Conservation (phyloP, 345 rosid genomes). For the Eucalyptus tenuipes region DNA sequence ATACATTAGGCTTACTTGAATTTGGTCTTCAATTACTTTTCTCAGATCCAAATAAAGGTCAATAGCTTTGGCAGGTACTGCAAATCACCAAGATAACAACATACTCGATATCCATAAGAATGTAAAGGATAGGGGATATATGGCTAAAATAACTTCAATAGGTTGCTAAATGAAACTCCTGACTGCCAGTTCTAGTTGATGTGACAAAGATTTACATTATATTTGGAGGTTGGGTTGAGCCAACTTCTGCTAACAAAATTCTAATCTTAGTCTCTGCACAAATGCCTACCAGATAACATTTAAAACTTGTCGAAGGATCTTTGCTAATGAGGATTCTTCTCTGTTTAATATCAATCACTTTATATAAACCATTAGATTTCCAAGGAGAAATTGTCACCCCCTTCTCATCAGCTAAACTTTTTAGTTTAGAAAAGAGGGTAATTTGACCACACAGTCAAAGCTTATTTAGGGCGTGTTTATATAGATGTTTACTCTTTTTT, state of each 20-base stretch:
- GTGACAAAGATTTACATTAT: background rate
- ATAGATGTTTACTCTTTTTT: background rate
- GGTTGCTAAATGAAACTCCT: background rate
- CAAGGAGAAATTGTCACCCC: background rate
- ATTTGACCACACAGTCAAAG: background rate
- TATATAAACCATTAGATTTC: background rate
- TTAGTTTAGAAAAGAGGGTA: background rate
- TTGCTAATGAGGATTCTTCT: background rate
- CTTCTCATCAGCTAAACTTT: background rate
- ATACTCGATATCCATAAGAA: background rate
- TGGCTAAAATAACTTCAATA: background rate
- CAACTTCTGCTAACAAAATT: background rate
- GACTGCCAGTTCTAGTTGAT: background rate
- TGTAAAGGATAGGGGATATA: background rate
- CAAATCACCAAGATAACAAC: background rate
- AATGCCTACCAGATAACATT: background rate
- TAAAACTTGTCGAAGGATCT: background rate
- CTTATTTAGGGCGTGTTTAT: background rate
- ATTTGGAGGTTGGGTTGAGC: background rate
- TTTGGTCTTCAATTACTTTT: constrained; percentile 65
- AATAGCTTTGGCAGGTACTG: constrained; percentile 74
- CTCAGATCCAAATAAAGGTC: constrained; percentile 85
- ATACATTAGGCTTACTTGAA: constrained; percentile 34
- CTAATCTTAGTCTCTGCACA: background rate
- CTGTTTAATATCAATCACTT: background rate